Evolutionary conservation across 1,284 basidiomycete species (phyloP), one percentile per base, ranked within the genome.

Genomic region (Tetrapyrgos nigripes): DNA sequence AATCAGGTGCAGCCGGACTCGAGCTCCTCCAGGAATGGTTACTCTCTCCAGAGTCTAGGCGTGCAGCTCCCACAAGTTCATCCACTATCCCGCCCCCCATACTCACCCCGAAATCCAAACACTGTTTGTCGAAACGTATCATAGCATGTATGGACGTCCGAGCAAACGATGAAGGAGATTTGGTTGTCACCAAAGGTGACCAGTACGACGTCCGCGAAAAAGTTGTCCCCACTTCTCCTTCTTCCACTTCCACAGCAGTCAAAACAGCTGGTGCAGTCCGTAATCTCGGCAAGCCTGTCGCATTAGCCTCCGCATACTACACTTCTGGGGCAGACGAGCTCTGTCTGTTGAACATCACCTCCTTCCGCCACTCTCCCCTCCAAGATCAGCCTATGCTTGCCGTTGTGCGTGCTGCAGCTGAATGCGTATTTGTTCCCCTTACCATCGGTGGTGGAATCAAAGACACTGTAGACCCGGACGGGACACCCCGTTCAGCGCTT

Each of bases 401-500:
- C 46, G 92, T 99, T 66, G 93, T 99, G 52, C 89, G 92, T 56
- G 88, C 89, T 1, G 93, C 96, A 0, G 96, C 97, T 0, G 88
- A 94, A 72, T 87, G 88, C 52, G 88, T 98, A 51, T 99, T 97
- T 73, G 96, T 99, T 2, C 97, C 97, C n/a, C 85, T 99, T 53
- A 99, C 97, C 19, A 97, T 99, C 65, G 97, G 97, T 31, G 97
- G 97, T 33, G 97, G 97, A 0, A 99, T 99, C 82, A 97, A 96
- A 76, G 96, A 98, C 76, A 91, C 89, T 10, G 82, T 93, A 65
- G 97, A 99, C 71, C 97, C 97, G 0, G 97, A 99, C 73, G 97
- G 97, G 33, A 97, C 96, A 4, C 77, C 78, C 50, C 89, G 88
- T 60, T 83, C 86, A 19, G 97, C 97, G 24, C 83, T 97, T 57